These are phyloP conservation scores for Cryphonectria carpinicola DNA, from an alignment of 2,329 filamentous ascomycete species.

Conservation along the genomic window DNA sequence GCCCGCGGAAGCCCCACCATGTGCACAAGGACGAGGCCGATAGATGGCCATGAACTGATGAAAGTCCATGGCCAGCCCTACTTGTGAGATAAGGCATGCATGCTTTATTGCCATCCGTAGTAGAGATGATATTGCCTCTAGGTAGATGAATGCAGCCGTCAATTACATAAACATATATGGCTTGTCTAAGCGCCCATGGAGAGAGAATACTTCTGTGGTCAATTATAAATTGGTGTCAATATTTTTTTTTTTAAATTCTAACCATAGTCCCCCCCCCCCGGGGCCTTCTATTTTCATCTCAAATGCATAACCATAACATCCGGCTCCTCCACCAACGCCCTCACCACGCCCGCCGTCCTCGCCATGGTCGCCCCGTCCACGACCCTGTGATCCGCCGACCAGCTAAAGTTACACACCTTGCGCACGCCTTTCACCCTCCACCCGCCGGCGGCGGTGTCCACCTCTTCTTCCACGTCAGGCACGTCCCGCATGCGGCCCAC, in stretches of 20 bases:
- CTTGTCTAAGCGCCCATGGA: no score
- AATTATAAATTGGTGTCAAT: neutral
- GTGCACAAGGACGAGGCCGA: neutral
- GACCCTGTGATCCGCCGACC: slow-evolving; percentile 93
- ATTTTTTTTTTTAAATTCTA: no score
- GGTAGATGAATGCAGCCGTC: neutral
- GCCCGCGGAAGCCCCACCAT: neutral
- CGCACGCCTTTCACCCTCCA: slow-evolving; percentile 36
- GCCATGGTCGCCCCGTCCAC: slow-evolving; percentile 96
- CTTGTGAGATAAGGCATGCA: no score
- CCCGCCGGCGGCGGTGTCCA: slow-evolving; percentile 53
- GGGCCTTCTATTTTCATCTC: slow-evolving; percentile 54
- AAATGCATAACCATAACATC: slow-evolving; percentile 86
- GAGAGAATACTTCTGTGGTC: no score
- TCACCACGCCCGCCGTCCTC: slow-evolving; percentile 81
- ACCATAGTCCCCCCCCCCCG: no score
- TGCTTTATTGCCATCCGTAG: neutral
- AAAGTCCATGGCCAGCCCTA: neutral
- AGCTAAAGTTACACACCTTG: slow-evolving; percentile 89
- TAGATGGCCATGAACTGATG: neutral
- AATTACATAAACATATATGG: no score
- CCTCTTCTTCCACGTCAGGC: slow-evolving; percentile 72
- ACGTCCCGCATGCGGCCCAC: slow-evolving; percentile 80
- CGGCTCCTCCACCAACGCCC: slow-evolving; percentile 78
- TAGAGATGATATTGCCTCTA: neutral